Evolutionary conservation across 148 eudicot genomes (phyloP), one percentile per base, ranked within the genome.

Genomic region (Rhododendron mucronatum): DNA sequence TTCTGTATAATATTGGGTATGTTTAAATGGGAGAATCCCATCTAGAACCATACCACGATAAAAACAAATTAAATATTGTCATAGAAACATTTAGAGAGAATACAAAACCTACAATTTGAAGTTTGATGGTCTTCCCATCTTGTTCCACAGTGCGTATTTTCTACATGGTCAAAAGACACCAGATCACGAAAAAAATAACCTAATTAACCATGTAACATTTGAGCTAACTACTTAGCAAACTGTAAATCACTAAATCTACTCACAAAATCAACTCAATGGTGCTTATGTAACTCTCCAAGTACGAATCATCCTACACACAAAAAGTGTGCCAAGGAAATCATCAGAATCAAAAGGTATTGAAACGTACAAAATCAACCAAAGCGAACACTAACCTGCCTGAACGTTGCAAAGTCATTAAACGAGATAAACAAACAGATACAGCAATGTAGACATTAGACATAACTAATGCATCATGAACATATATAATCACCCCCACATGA

Each of bases 81-180:
- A 37, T 28, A 30, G 13, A 65, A 47, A 26, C 37, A 55, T 48
- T 30, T 73, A 73, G 37, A 80, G 35, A 78, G 14, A 69, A 55
- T 39, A 12, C 51, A n/a, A 20, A 76, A 63, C 13, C 90, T 86
- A 91, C 93, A 84, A 91, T 91, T 83, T 91, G 91, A 88, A 91
- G 93, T 80, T 91, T 91, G 55, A 90, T 90, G 28, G 93, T 91
- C 88, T 91, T 91, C 39, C 91, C 90, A 86, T 91, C 93, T 85
- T 91, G 93, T 83, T 91, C 93, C 79, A 91, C 93, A 23, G 93
- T 91, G 78, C 93, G 91, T 59, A 91, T 91, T 91, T 91, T 91
- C 93, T 91, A 84, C 83, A 84, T 9, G 45, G 28, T 65, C 84
- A 73, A 30, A 33, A 33, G 8, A 5, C 47, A 74, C 11, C 20